Percentiles rank a stretch among this genome's conserved stretches.
Conservation (phyloP, 2,329 filamentous ascomycete species). For the Phaeoacremonium minimum region DNA sequence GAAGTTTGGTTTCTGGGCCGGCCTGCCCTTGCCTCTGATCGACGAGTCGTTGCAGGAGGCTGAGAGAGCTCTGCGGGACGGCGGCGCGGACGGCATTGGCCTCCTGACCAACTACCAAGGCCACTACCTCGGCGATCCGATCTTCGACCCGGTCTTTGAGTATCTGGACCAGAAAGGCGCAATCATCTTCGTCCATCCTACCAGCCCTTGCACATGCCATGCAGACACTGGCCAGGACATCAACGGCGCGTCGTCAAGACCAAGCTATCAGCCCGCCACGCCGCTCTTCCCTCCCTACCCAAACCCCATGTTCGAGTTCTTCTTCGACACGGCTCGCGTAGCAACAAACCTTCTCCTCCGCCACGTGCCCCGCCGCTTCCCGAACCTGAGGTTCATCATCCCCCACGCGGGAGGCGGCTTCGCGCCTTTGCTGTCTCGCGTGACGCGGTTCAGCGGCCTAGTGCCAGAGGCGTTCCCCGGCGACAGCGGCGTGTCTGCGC, state of each 20-base stretch:
- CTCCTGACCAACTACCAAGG: slow-evolving; percentile 33
- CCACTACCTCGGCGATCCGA: slow-evolving; percentile 36
- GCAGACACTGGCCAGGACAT: slow-evolving; percentile 17
- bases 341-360: too few species aligned
- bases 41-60: slow-evolving; percentile 27
- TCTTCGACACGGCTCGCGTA: slow-evolving; percentile 51
- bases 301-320: slow-evolving; percentile 38
- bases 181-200: slow-evolving; percentile 41
- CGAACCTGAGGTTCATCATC: too few species aligned
- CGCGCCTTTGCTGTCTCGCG: too few species aligned
- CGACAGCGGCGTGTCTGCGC: too few species aligned
- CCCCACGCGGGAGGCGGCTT: too few species aligned
- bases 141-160: slow-evolving; percentile 31
- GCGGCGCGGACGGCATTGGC: slow-evolving; percentile 29
- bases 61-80: slow-evolving; percentile 23
- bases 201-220: slow-evolving; percentile 17
- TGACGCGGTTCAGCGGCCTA: too few species aligned
- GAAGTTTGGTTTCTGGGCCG: slow-evolving; percentile 33
- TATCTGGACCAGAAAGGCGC: slow-evolving; percentile 29
- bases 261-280: too few species aligned
- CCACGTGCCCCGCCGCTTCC: too few species aligned
- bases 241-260: too few species aligned
- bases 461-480: too few species aligned
- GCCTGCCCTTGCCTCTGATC: slow-evolving; percentile 27
- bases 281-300: slow-evolving; percentile 24